Conservation (phyloP, 2,329 filamentous ascomycete species). For the Ophiobolus disseminans region DNA sequence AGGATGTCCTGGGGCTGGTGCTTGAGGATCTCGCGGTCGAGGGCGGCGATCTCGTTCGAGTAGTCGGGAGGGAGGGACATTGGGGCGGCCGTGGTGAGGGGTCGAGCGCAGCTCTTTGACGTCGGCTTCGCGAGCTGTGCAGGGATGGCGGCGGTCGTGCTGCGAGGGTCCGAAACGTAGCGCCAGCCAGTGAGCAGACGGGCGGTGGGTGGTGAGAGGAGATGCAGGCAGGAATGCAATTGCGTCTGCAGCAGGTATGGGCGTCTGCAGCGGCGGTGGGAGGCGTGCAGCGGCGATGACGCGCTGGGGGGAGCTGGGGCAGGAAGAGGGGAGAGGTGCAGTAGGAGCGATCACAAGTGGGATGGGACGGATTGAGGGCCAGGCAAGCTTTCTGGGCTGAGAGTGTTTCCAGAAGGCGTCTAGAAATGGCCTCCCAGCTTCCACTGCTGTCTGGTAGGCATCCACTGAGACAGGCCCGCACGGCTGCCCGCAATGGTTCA, state of each 20-base stretch:
- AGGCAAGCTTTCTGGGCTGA: constrained; percentile 29
- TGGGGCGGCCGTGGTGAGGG: constrained; percentile 42
- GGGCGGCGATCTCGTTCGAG: constrained; percentile 67
- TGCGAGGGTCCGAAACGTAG: constrained; percentile 38
- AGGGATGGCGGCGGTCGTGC: constrained; percentile 44
- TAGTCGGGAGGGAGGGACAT: constrained; percentile 53
- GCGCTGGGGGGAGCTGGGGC: constrained; percentile 17
- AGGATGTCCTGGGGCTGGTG: constrained; percentile 68
- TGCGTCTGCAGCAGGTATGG: constrained; percentile 7
- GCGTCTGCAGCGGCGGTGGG: constrained; percentile 13
- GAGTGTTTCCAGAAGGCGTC: constrained; percentile 39
- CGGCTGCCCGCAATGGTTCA: constrained; percentile 12
- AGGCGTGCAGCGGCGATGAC: constrained; percentile 25
- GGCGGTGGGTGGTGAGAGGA: constrained; percentile 2
- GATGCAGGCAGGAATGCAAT: constrained; percentile 8
- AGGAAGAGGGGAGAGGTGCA: constrained; percentile 23
- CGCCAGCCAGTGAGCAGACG: constrained; percentile 25
- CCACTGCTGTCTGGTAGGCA: constrained; percentile 16
- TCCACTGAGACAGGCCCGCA: constrained; percentile 15
- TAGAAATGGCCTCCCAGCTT: constrained; percentile 25
- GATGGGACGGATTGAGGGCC: constrained; percentile 18
- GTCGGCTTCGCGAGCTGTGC: constrained; percentile 43
- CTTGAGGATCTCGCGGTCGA: constrained; percentile 67
- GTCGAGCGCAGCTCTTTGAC: constrained; percentile 48
- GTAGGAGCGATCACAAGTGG: constrained; percentile 22